Evolutionary conservation across 2,329 filamentous ascomycete species (phyloP).

Genomic region (Venturia pyrina): DNA sequence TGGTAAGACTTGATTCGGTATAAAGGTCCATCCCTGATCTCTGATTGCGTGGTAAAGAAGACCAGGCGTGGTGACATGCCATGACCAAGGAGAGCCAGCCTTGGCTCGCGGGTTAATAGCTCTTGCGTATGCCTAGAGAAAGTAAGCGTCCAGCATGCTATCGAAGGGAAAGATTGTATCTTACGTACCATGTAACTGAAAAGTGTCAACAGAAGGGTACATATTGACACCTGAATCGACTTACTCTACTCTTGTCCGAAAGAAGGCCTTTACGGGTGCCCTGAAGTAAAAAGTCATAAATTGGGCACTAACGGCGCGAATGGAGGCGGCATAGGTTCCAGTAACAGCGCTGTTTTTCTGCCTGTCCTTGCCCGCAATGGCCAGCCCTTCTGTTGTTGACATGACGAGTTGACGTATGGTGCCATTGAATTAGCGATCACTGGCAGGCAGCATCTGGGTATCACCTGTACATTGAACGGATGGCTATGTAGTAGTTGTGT

Average conservation of each 20-base stretch:
- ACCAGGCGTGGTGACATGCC: constrained; percentile 58
- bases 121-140: constrained; percentile 46
- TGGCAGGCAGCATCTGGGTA: neutral
- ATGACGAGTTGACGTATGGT: neutral
- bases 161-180: neutral
- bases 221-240: constrained; percentile 21
- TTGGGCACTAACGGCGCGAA: constrained; percentile 74
- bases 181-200: constrained; percentile 43
- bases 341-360: constrained; percentile 51
- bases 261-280: constrained; percentile 85
- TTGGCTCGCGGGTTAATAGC: constrained; percentile 49
- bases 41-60: constrained; percentile 57
- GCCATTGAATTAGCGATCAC: neutral
- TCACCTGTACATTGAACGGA: neutral
- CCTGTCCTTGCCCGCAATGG: neutral
- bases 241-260: constrained; percentile 82
- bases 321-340: constrained; percentile 75
- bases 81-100: constrained; percentile 42
- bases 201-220: neutral
- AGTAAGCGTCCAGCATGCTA: neutral
- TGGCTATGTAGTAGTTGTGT: too few species aligned
- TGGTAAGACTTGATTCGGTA: constrained; percentile 68
- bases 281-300: constrained; percentile 85
- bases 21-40: constrained; percentile 62
- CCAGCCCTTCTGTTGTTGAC: neutral